Base-by-base conservation (phyloP, 192 early-diverging fungal species). In the Coemansia sp. region DNA sequence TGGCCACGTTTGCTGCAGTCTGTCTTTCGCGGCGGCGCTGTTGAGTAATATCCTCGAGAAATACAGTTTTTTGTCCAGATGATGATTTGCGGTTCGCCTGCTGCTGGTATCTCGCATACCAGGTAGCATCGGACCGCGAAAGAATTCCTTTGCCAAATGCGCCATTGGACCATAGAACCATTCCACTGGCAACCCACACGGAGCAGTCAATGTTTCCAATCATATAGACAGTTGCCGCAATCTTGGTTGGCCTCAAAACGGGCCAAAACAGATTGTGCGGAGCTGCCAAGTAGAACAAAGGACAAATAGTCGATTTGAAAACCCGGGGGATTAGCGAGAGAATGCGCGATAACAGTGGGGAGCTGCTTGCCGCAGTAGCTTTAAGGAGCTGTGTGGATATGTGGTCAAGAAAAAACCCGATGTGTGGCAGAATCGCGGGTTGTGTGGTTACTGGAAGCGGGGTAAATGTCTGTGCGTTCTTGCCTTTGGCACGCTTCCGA, bases 81-180 rank as follows among this genome's bases (percentile, higher is more conserved):
- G 27, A 18, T 17, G 25, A 8, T 39, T 24, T 19, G 11, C 53
- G 17, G 12, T 8, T 19, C 0, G 38, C 17, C 27, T 65, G 62
- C 21, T 56, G 47, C 39, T 19, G 27, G 24, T 65, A 59, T 27
- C 83, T 62, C 18, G 63, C 48, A 33, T 69, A 59, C 91, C 91
- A 95, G 4, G 89, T 91, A 2, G 91, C 80, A 19, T 91, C 83
- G 33, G 91, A 87, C 17, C 93, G 68, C 17, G 91, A 93, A 18
- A 95, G 64, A 9, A 81, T 83, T 2, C 87, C 90, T 51, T 91
- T 91, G 18, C 90, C 88, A 71, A 85, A 90, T 56, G 83, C 86
- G 0, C 90, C 90, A 37, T 82, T 69, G 14, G 67, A 52, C 86
- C 87, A 91, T 27, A 89, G 60, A 0, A 43, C 4, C 12, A 18